phyloP scores from a whole-genome alignment of 2,329 filamentous ascomycete genomes.

The Apiospora malaysiana region DNA sequence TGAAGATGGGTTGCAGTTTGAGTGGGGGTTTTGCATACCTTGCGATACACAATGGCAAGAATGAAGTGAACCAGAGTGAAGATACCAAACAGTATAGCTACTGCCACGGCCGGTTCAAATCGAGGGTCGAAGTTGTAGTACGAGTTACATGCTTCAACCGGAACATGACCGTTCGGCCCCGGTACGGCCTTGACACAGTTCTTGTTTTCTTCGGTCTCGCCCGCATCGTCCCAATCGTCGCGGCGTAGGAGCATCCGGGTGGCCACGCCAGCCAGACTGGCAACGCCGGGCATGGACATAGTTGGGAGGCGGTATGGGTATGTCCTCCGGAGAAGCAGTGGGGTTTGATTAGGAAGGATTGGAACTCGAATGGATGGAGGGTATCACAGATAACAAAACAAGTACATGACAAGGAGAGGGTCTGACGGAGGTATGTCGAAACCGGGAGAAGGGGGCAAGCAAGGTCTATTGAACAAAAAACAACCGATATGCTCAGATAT shows the following conservation, averaged over 20 bases:
- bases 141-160: constrained; percentile 35
- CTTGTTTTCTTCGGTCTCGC: constrained; percentile 17
- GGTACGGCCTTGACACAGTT: constrained; percentile 26
- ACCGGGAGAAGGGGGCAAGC: background rate
- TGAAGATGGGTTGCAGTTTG: too few species aligned
- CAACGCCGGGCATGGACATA: constrained; percentile 5
- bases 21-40: constrained; percentile 25
- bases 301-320: background rate
- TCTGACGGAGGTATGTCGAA: constrained; percentile 2
- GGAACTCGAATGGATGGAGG: background rate
- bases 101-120: constrained; percentile 34
- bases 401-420: background rate
- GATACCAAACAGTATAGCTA: constrained; percentile 34
- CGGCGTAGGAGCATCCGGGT: constrained; percentile 25
- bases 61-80: constrained; percentile 32
- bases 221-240: constrained; percentile 24
- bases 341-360: background rate
- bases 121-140: constrained; percentile 38
- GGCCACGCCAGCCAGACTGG: constrained; percentile 1
- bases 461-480: background rate
- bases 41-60: constrained; percentile 32
- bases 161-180: constrained; percentile 34
- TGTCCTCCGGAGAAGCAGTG: background rate
- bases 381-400: background rate
- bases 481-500: background rate